Percentiles rank a stretch among this genome's conserved stretches.
Conservation (phyloP, 768 basidiomycete genomes). For the Leccinum sublutescens region DNA sequence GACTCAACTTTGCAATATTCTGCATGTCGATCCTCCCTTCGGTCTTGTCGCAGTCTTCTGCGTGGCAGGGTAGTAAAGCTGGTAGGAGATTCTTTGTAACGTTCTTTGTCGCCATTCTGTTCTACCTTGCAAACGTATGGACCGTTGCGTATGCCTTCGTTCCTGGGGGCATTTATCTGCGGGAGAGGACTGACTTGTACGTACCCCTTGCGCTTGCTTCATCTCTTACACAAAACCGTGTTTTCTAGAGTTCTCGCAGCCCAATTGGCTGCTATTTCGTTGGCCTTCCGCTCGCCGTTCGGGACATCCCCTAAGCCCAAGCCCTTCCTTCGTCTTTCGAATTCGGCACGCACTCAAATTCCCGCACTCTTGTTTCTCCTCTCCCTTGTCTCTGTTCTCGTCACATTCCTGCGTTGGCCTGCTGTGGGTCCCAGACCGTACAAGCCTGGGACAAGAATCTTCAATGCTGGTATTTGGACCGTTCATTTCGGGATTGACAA, state of each 20-base stretch:
- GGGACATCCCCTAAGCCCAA: conserved; percentile 1
- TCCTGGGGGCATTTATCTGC: conserved; percentile 69
- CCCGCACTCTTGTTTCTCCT: conserved; percentile 38
- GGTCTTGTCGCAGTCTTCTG: conserved; percentile 48
- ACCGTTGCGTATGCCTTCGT: conserved; percentile 92
- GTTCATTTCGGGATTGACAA: conserved; percentile 77
- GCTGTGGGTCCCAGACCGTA: conserved; percentile 50
- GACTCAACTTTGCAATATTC: conserved; percentile 61
- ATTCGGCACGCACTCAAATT: conserved; percentile 28
- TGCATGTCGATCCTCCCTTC: conserved; percentile 61
- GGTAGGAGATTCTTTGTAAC: conserved; percentile 54
- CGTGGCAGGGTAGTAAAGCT: conserved; percentile 34
- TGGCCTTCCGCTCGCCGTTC: conserved; percentile 45
- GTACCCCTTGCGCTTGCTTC: conserved; percentile 24
- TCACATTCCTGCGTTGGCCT: conserved; percentile 56
- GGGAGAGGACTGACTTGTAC: conserved; percentile 76
- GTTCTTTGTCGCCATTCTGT: conserved; percentile 58
- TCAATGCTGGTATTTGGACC: conserved; percentile 88
- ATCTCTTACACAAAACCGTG: neutral
- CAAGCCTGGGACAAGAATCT: conserved; percentile 60
- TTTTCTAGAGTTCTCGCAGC: conserved; percentile 48
- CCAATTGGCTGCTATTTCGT: conserved; percentile 51
- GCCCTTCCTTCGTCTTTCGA: conserved; percentile 14
- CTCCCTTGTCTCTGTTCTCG: conserved; percentile 48
- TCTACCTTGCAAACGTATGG: conserved; percentile 70